A percentile compares a stretch with the other conserved stretches of the same genome.
phyloP scores from a whole-genome alignment of 1,284 basidiomycete genomes.

The Ganoderma boninense region DNA sequence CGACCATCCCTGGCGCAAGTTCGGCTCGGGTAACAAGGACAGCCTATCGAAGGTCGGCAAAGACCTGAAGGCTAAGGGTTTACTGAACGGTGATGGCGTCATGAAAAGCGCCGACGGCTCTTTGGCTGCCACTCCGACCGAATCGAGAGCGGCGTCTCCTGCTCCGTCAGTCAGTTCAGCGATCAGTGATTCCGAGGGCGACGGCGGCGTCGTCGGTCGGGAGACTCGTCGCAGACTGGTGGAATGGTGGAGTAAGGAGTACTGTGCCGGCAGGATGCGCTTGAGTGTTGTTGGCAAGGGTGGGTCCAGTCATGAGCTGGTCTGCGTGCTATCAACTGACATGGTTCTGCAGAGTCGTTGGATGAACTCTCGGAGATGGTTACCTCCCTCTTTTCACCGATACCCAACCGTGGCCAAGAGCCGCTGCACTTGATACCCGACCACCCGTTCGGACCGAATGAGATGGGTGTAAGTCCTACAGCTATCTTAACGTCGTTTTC shows the following conservation, averaged over 20 bases:
- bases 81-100: conserved; percentile 39
- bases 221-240: conserved; percentile 93
- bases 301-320: conserved; percentile 34
- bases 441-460: conserved; percentile 78
- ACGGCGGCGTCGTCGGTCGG: conserved; percentile 80
- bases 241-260: conserved; percentile 95
- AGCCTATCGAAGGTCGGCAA: conserved; percentile 81
- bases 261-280: conserved; percentile 95
- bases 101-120: conserved; percentile 41
- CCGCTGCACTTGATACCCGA: conserved; percentile 75
- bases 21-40: conserved; percentile 91
- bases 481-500: not conserved
- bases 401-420: conserved; percentile 75
- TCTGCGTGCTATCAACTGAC: conserved; percentile 1
- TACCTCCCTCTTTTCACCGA: conserved; percentile 81
- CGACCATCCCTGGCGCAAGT: conserved; percentile 92
- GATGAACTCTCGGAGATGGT: conserved; percentile 80
- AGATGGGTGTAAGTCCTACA: conserved; percentile 72
- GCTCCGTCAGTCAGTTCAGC: conserved; percentile 62
- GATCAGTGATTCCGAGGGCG: conserved; percentile 67
- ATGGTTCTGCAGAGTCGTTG: conserved; percentile 70
- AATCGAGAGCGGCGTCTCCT: conserved; percentile 70
- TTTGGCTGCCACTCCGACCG: conserved; percentile 52
- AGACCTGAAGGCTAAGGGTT: conserved; percentile 58
- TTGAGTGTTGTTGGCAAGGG: conserved; percentile 92